Evolutionary conservation across 176 grass and related monocot genomes (phyloP), one percentile per base, ranked within the genome.

Genomic region (Metroxylon sagu): DNA sequence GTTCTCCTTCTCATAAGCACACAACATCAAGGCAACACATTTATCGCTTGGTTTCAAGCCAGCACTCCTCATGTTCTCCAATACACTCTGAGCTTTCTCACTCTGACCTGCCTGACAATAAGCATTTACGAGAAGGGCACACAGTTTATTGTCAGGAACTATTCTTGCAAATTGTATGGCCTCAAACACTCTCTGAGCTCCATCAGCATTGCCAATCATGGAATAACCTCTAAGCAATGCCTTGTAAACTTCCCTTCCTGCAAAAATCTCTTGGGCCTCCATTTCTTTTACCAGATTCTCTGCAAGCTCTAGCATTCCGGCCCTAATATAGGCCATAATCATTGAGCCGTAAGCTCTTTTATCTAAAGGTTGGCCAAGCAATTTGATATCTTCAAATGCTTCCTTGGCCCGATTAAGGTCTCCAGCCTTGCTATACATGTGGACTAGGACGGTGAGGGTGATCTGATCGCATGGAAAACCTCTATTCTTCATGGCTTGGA

Each of bases 181-280:
- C 27, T 89, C 60, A 0, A 92, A 98, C 21, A 89, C 67, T 65
- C 79, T 68, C 7, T 98, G 87, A 3, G 81, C 76, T 14, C 93
- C 87, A n/a, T 78, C 72, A 16, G 79, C 77, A 76, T 88, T 50
- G 0, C 93, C 84, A 52, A 52, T 74, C 43, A 70, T 78, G 12
- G 84, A 91, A 60, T 85, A 98, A 4, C 79, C 81, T 88, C 93
- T 89, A 54, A 98, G 60, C 72, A 98, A 71, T 17, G 93, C 93
- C 48, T 92, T 98, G 56, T 98, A 88, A 48, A 97, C 66, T 51
- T 97, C 93, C 69, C 61, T 92, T 50, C 87, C 76, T 1, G 76
- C 65, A n/a, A 79, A 78, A 4, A 83, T 68, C 64, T 97, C 76
- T 65, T 68, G 68, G 48, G 72, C 73, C 57, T 85, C 87, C 52